Conservation (phyloP, 2,329 filamentous ascomycete species). For the Verticillium nubilum region DNA sequence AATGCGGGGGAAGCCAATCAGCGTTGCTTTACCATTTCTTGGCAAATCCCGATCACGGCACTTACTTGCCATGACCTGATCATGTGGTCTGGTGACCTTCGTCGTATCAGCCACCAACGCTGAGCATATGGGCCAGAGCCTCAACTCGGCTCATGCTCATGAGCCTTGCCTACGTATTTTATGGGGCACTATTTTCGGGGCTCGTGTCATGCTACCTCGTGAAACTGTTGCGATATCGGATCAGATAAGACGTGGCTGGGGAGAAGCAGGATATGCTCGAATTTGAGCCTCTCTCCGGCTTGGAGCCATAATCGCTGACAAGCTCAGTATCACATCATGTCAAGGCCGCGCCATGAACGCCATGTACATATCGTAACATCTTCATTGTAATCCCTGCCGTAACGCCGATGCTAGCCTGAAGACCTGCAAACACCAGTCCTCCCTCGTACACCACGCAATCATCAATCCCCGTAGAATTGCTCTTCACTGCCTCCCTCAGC, state of each 20-base stretch:
- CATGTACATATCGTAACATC: not conserved
- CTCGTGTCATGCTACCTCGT: not conserved
- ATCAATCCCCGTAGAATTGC: conserved; percentile 49
- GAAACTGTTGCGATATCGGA: not conserved
- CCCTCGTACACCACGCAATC: not conserved
- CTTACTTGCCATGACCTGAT: not conserved
- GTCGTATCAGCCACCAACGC: not conserved
- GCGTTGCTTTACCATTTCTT: not conserved
- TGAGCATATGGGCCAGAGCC: not conserved
- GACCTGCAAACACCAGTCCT: not conserved
- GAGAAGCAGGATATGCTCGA: no score
- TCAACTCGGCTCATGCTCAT: not conserved
- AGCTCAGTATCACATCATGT: no score
- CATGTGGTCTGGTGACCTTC: not conserved
- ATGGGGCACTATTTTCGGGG: not conserved
- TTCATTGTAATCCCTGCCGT: not conserved
- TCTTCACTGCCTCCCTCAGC: conserved; percentile 40
- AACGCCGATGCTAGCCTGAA: conserved; percentile 10
- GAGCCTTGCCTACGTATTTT: not conserved
- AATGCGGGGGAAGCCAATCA: conserved; percentile 2
- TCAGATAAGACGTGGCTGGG: not conserved
- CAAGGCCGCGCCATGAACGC: no score
- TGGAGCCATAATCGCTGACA: no score
- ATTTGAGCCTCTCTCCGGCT: no score
- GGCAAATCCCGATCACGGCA: not conserved